Evolutionary conservation across 2,329 filamentous ascomycete species (phyloP).

Genomic region (Fusarium sp.): DNA sequence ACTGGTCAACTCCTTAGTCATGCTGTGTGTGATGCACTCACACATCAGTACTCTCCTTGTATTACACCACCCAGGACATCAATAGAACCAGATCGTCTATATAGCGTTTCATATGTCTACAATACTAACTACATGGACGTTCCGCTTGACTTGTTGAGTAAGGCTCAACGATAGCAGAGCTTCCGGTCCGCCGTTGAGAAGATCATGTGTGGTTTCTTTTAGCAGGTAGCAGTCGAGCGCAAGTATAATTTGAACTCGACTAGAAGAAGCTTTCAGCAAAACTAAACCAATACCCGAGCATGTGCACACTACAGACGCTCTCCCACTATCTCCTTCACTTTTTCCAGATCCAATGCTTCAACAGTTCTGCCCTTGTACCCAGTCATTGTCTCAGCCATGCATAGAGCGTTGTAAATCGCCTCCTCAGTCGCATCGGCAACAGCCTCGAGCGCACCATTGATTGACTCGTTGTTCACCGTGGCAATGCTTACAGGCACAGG

Average conservation of each 20-base stretch:
- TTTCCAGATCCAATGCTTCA: constrained; percentile 59
- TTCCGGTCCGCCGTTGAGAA: too few species aligned
- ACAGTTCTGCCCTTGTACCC: constrained; percentile 60
- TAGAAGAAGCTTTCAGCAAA: too few species aligned
- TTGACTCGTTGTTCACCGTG: constrained; percentile 63
- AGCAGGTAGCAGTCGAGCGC: too few species aligned
- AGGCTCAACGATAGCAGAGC: too few species aligned
- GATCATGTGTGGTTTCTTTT: too few species aligned
- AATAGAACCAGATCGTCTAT: constrained; percentile 1
- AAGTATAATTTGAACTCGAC: too few species aligned
- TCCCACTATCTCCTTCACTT: constrained; percentile 57
- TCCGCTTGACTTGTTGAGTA: too few species aligned
- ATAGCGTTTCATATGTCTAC: neutral
- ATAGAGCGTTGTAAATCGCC: constrained; percentile 71
- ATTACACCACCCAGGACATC: neutral
- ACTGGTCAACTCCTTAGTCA: constrained; percentile 21
- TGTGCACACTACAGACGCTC: constrained; percentile 30
- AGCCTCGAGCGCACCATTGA: constrained; percentile 69
- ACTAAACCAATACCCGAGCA: too few species aligned
- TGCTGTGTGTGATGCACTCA: neutral
- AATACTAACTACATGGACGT: too few species aligned
- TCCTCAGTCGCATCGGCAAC: constrained; percentile 71
- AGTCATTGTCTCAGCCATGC: constrained; percentile 66
- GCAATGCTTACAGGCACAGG: constrained; percentile 36
- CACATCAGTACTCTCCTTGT: neutral